Base-by-base conservation (phyloP, 2,329 filamentous ascomycete genomes). In the Penicillium paneum region DNA sequence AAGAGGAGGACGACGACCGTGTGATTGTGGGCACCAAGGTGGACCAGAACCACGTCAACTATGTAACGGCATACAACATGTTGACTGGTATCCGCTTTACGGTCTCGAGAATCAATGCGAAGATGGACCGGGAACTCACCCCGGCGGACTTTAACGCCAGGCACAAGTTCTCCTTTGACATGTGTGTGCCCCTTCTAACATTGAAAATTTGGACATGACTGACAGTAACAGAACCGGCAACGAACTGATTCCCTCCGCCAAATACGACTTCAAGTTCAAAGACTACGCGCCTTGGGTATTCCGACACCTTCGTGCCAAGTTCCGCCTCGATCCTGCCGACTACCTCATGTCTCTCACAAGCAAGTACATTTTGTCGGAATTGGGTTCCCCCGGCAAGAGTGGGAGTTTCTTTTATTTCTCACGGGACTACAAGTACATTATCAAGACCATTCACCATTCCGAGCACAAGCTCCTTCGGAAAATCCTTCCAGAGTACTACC, bases 221-320 rank as follows among this genome's bases (percentile, higher is more conserved):
- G 64, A 78, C 66, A 31, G 12, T 34, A 48, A 54, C 67, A 92
- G 89, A 70, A 95, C 92, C 62, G 94, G 94, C 61, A 97, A 97
- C 73, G 94, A 99, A 78, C 80, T 99, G 71, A 96, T 96, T 5
- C 94, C 94, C 21, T 97, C 93, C 58, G 92, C 94, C 64, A 97
- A 99, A 76, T 99, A 99, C 79, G 94, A 99, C 78, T 99, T 99
- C 85, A 99, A 99, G 76, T 99, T 99, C 82, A 99, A 99, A 78
- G 94, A 99, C 77, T 99, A 99, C 74, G 93, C 93, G n/a, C 94
- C 94, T 54, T 97, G 93, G 92, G 94, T 99, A 55, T 99, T 99
- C 76, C 90, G 94, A 67, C 90, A 91, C 75, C 82, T 99, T 40
- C 89, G 94, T 62, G 80, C 85, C 45, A 88, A 88, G 59, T 99